Conservation (phyloP, 768 basidiomycete genomes). For the Grammothele lineata region DNA sequence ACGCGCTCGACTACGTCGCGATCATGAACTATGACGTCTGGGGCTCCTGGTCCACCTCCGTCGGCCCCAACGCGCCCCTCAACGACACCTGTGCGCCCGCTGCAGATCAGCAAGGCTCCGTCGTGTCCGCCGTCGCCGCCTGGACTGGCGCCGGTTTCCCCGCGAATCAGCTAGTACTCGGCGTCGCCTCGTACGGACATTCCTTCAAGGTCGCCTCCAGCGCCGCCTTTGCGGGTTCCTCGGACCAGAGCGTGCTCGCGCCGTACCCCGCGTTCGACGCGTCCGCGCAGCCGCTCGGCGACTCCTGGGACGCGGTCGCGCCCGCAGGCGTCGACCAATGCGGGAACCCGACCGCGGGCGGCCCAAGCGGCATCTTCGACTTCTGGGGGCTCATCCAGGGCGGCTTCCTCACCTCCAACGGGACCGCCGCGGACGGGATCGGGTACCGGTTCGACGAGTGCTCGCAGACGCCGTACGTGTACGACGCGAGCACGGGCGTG, state of each 20-base stretch:
- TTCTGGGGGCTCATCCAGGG: constrained; percentile 57
- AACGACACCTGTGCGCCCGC: constrained; percentile 68
- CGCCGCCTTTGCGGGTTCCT: constrained; percentile 29
- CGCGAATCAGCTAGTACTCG: constrained; percentile 70
- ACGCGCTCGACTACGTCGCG: constrained; percentile 60
- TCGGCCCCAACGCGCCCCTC: constrained; percentile 87
- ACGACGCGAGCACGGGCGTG: constrained; percentile 22
- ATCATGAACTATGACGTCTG: constrained; percentile 73
- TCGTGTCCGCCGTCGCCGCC: constrained; percentile 63
- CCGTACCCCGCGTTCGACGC: constrained; percentile 49
- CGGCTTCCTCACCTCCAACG: constrained; percentile 49
- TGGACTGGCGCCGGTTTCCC: constrained; percentile 86
- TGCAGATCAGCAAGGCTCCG: constrained; percentile 66
- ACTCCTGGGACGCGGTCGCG: constrained; percentile 24
- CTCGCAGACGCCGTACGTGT: constrained; percentile 33
- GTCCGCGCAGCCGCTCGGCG: constrained; percentile 39
- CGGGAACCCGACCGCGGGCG: constrained; percentile 32
- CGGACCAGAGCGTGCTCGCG: constrained; percentile 30
- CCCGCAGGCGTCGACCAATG: constrained; percentile 28
- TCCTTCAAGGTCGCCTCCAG: constrained; percentile 44
- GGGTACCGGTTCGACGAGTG: constrained; percentile 33
- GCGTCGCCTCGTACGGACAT: constrained; percentile 82
- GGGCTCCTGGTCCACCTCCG: constrained; percentile 44
- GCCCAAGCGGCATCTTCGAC: constrained; percentile 48
- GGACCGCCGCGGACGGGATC: constrained; percentile 46